Evolutionary conservation across 2,329 filamentous ascomycete genomes (phyloP), one percentile per base, ranked within the genome.

Genomic region (Ophiostoma himal-ulmi): DNA sequence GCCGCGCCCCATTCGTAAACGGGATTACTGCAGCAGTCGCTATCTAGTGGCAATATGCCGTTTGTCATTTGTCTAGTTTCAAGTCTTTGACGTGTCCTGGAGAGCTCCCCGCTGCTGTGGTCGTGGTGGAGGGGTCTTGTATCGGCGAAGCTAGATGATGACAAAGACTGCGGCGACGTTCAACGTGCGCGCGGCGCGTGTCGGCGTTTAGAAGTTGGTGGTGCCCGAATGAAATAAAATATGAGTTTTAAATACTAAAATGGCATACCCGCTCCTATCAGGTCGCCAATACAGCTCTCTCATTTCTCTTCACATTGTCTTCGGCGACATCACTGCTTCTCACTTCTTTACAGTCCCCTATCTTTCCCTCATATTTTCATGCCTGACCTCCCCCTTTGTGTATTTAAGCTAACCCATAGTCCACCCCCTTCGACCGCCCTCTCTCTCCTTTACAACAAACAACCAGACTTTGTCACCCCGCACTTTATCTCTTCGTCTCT

Each of bases 391-490:
- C 20, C 36, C 36, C 36, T 39, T 36, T 4, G 20, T 39, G 36
- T 65, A 65, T 65, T 13, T 65, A 41, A 64, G 41, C 62, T 65
- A 39, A 65, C 62, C 34, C 36, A 65, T 65, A 65, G 60, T 17
- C 60, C 57, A 4, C 20, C 57, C 57, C 5, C 22, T 26, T 62
- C 57, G 57, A 34, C 22, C 57, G 11, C 30, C 5, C 17, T 30
- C 14, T 34, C 34, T 37, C 34, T 65, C n/a, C n/a, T 34, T 20
- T 62, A 54, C 26, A 26, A 26, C 52, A 57, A 57, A 62, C 57
- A 34, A 8, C 57, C 26, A 62, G 22, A 62, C 11, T 22, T 10
- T 65, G 17, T 13, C 57, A 64, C 60, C 60, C 62, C 62, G 62
- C 62, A 65, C 60, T 11, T 37, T 34, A 14, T 5, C 52, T 54